These are phyloP conservation scores for Agrocybe praecox DNA, from an alignment of 768 basidiomycete species.

Conservation along the genomic window DNA sequence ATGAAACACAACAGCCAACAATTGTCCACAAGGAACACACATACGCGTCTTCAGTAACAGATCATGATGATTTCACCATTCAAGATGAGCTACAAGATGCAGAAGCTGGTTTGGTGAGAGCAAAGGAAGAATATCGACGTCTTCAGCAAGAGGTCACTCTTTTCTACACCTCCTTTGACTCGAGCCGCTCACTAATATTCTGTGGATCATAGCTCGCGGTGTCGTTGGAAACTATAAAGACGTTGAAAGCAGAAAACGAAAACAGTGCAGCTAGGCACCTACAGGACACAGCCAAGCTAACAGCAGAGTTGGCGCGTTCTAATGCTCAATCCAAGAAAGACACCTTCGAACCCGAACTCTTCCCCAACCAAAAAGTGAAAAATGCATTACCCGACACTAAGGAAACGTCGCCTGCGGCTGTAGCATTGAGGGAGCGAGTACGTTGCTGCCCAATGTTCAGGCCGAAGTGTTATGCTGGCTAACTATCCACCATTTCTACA, in stretches of 20 bases:
- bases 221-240: slow-evolving; percentile 16
- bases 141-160: slow-evolving; percentile 29
- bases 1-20: slow-evolving; percentile 1
- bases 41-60: slow-evolving; percentile 1
- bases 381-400: too few species aligned
- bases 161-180: neutral
- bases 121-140: slow-evolving; percentile 28
- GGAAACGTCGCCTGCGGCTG: too few species aligned
- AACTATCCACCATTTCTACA: neutral
- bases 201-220: slow-evolving; percentile 15
- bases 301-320: neutral
- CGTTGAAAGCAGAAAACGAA: slow-evolving; percentile 20
- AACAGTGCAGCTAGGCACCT: slow-evolving; percentile 9
- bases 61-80: slow-evolving; percentile 9
- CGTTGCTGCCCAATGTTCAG: too few species aligned
- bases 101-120: slow-evolving; percentile 30
- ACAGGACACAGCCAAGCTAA: slow-evolving; percentile 13
- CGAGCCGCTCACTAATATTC: neutral
- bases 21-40: neutral
- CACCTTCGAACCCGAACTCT: neutral
- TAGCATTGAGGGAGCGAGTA: too few species aligned
- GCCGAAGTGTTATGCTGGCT: neutral
- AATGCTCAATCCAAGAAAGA: neutral
- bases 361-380: too few species aligned
- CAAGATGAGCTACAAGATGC: slow-evolving; percentile 26